Conservation (phyloP, 768 basidiomycete genomes). For the Calvatia gigantea region DNA sequence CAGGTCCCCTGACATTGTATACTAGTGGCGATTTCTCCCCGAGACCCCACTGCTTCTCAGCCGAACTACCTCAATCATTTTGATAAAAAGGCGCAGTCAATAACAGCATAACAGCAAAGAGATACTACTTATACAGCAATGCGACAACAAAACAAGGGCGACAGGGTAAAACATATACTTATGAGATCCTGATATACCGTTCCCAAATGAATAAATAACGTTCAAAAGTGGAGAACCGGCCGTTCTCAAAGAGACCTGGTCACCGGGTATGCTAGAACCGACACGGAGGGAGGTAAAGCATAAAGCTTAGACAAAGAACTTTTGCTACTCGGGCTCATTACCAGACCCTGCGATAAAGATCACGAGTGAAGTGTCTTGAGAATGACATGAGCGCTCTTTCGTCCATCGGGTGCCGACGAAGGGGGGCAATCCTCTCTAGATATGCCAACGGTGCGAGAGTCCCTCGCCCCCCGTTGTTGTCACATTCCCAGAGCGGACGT, state of each 20-base stretch:
- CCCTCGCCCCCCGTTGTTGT: constrained; percentile 7
- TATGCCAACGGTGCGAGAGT: constrained; percentile 62
- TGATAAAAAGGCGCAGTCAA: neutral
- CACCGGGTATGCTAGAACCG: neutral
- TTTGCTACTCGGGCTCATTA: neutral
- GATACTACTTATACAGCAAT: neutral
- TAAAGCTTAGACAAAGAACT: neutral
- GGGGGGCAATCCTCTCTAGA: constrained; percentile 55
- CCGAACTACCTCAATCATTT: too few relatives aligned
- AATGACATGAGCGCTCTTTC: constrained; percentile 68
- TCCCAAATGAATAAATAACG: neutral
- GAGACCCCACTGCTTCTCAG: neutral
- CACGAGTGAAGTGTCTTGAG: constrained; percentile 21
- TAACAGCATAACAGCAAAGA: constrained; percentile 2
- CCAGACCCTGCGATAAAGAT: constrained; percentile 1
- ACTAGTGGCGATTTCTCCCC: neutral
- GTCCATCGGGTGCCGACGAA: constrained; percentile 66
- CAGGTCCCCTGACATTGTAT: constrained; percentile 1
- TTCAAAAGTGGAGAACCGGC: neutral
- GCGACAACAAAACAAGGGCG: neutral
- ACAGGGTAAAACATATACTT: neutral
- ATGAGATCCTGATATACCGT: too few relatives aligned
- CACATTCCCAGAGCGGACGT: constrained; percentile 13
- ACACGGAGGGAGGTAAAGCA: neutral
- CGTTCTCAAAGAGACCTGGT: neutral